phyloP scores from a whole-genome alignment of 768 basidiomycete genomes.

The Glaciozyma antarctica region DNA sequence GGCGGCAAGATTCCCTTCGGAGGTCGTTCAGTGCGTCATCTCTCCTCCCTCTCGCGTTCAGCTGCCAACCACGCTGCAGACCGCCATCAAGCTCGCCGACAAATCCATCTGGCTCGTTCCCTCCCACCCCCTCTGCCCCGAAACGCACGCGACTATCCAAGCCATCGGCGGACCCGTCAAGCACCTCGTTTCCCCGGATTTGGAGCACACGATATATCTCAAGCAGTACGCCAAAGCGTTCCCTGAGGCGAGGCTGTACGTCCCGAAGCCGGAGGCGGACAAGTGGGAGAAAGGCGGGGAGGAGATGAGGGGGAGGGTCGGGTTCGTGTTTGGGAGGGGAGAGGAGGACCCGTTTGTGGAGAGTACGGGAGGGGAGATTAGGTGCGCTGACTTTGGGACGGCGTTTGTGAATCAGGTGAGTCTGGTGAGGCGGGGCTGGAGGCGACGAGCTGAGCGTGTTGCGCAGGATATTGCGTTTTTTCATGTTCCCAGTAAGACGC shows the following conservation, averaged over 20 bases:
- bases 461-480: slow-evolving; percentile 80
- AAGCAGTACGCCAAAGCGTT: slow-evolving; percentile 14
- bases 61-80: slow-evolving; percentile 43
- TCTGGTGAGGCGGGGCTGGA: not conserved
- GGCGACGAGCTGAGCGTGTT: slow-evolving; percentile 5
- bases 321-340: slow-evolving; percentile 9
- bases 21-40: slow-evolving; percentile 46
- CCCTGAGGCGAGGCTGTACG: slow-evolving; percentile 21
- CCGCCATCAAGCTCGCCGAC: slow-evolving; percentile 59
- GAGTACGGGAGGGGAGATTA: slow-evolving; percentile 36
- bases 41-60: not conserved
- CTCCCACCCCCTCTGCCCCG: slow-evolving; percentile 59
- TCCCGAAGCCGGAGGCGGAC: slow-evolving; percentile 6
- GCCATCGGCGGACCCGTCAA: slow-evolving; percentile 60
- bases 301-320: not conserved
- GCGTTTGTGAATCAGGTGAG: slow-evolving; percentile 17
- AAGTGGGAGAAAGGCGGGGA: slow-evolving; percentile 10
- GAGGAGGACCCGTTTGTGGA: slow-evolving; percentile 15
- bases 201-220: slow-evolving; percentile 17
- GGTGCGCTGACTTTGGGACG: slow-evolving; percentile 12
- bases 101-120: slow-evolving; percentile 75
- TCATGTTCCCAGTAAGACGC: slow-evolving; percentile 58
- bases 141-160: slow-evolving; percentile 53
- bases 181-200: slow-evolving; percentile 31
- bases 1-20: slow-evolving; percentile 60